These are phyloP conservation scores for Neospora caninum DNA, from an alignment of 169 alveolate genomes.

Conservation along the genomic window DNA sequence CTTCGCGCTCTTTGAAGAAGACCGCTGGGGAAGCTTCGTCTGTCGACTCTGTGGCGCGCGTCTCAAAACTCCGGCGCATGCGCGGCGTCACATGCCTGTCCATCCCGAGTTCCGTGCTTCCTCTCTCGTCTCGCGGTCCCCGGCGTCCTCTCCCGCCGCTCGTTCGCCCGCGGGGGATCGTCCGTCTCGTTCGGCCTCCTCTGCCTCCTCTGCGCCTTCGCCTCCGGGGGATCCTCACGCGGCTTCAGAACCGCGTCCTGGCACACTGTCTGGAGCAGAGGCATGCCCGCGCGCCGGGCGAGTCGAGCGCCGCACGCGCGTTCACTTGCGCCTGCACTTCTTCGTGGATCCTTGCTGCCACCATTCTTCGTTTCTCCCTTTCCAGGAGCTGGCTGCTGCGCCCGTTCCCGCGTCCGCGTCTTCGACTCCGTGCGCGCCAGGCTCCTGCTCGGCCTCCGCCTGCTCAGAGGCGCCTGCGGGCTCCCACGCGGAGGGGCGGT, in stretches of 20 bases:
- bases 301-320: neutral
- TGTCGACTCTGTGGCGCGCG: constrained; percentile 53
- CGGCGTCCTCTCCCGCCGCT: neutral
- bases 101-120: neutral
- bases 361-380: constrained; percentile 71
- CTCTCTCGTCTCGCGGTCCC: neutral
- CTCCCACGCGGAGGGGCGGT: neutral
- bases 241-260: neutral
- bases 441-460: neutral
- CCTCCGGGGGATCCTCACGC: neutral
- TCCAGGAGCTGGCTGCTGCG: constrained; percentile 53
- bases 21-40: constrained; percentile 50
- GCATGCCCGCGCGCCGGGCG: neutral
- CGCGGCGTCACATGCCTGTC: constrained; percentile 37
- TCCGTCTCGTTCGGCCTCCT: constrained; percentile 6
- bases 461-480: neutral
- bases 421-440: neutral
- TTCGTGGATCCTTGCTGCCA: constrained; percentile 64
- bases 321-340: constrained; percentile 15
- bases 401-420: neutral
- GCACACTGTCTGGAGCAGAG: neutral
- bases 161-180: neutral
- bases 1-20: constrained; percentile 36
- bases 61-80: constrained; percentile 44
- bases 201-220: constrained; percentile 28